Conservation (phyloP, 306 rosid genomes). For the Quercus alba region DNA sequence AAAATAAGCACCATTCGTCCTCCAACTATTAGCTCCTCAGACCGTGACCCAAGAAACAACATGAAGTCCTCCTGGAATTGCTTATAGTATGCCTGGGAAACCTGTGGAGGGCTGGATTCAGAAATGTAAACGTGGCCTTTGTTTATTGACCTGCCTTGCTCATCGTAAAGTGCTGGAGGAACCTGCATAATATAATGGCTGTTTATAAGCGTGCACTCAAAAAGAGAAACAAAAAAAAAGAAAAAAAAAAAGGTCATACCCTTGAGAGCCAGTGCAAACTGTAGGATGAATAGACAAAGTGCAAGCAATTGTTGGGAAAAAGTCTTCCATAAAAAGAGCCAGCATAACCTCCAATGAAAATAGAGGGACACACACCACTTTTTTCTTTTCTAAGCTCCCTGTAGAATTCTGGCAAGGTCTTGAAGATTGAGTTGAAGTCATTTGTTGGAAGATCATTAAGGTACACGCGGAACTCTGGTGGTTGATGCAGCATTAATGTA, state of each 20-base stretch:
- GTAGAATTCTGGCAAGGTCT: constrained; percentile 79
- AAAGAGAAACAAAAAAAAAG: not conserved
- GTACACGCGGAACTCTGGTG: constrained; percentile 64
- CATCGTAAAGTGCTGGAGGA: constrained; percentile 59
- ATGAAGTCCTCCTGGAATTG: constrained; percentile 76
- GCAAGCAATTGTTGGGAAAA: constrained; percentile 70
- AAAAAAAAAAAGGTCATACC: constrained; percentile 27
- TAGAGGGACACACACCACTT: constrained; percentile 40
- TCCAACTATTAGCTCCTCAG: constrained; percentile 61
- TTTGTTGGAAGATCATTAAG: constrained; percentile 93
- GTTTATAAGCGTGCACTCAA: not conserved
- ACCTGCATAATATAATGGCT: constrained; percentile 47
- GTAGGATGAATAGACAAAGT: constrained; percentile 81
- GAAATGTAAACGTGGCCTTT: constrained; percentile 67
- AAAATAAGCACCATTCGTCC: constrained; percentile 82
- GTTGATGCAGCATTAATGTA: constrained; percentile 27
- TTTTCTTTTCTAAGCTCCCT: constrained; percentile 38
- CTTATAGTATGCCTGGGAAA: constrained; percentile 56
- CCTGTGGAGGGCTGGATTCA: constrained; percentile 58
- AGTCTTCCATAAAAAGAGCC: constrained; percentile 90
- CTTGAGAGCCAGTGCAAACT: constrained; percentile 92
- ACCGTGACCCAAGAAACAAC: constrained; percentile 59
- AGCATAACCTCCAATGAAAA: constrained; percentile 83
- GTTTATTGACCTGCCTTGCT: constrained; percentile 56
- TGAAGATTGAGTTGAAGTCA: constrained; percentile 93